phyloP scores from a whole-genome alignment of 768 basidiomycete genomes.

The Suillus subaureus region DNA sequence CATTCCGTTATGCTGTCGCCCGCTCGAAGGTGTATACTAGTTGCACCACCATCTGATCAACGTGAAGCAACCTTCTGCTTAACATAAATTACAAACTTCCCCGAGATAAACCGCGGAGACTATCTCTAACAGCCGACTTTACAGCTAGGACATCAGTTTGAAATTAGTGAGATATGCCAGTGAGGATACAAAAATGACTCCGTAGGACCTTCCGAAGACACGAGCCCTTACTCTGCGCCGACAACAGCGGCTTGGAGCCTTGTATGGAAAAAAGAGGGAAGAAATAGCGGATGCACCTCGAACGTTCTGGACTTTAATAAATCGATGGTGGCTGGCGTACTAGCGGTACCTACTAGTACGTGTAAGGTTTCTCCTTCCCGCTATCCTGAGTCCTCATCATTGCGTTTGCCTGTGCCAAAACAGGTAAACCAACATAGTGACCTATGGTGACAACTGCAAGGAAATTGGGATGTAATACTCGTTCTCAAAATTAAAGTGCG shows the following conservation, averaged over 20 bases:
- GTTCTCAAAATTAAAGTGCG: not conserved
- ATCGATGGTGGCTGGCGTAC: not conserved
- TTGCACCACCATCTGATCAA: not conserved
- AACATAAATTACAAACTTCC: not conserved
- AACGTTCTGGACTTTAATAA: not conserved
- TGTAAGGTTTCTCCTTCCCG: not conserved
- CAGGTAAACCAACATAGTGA: not conserved
- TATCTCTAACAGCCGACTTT: not conserved
- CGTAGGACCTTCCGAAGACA: not conserved
- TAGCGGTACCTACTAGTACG: not conserved
- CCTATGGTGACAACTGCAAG: not conserved
- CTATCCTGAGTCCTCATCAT: not conserved
- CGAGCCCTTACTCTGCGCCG: constrained; percentile 65
- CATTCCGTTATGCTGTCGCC: not conserved
- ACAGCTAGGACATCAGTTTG: not conserved
- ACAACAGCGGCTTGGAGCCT: constrained; percentile 79
- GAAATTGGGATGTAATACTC: not conserved
- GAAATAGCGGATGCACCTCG: not conserved
- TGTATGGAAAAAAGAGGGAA: constrained; percentile 31
- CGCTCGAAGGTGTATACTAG: not conserved
- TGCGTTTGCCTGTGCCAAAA: not conserved
- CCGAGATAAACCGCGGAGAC: not conserved
- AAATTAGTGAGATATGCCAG: not conserved
- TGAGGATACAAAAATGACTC: not conserved
- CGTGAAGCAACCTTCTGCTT: not conserved